Base-by-base conservation (phyloP, 225 moss, liverwort and hornwort genomes). In the Takakia lepidozioides region DNA sequence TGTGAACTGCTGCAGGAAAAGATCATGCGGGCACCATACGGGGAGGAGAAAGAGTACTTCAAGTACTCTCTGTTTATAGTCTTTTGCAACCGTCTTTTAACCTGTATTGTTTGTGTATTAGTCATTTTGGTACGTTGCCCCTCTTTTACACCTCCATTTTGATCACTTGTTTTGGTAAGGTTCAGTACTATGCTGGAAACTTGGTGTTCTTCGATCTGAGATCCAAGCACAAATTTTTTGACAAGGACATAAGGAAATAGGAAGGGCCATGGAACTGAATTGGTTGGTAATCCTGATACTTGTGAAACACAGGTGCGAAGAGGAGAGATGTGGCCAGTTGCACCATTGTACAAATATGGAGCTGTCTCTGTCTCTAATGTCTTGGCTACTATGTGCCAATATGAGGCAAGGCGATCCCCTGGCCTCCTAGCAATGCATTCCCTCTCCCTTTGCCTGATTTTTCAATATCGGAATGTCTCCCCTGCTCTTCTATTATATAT, bases 311-410 rank as follows among this genome's bases (percentile, higher is more conserved):
- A 74, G 70, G 43, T 88, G 27, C 83, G 74, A 20, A 70, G 74
- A 46, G 89, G 77, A 17, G 63, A 79, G 30, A 66, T 89, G 28
- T 27, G 63, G 30, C 89, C 89, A 22, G 93, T 80, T 49, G 93
- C 93, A 38, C 93, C 93, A 27, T 35, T 89, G 54, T 95, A 89
- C 70, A 93, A 93, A 65, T 89, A 93, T 39, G 93, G 75, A 29
- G 86, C 78, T 19, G 84, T 95, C 32, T 95, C 93, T 26, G 29
- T 95, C 11, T 95, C 93, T 28, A 95, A 95, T 47, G 86, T 95
- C 19, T 74, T 86, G 13, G 78, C 93, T 13, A 95, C 89, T 19
- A 66, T 79, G 19, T 95, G 89, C 68, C 93, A 95, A 66, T 95
- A 95, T 50, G 93, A 95, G 84, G 80, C 63, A 43, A 23, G 38